Percentiles rank a stretch among this genome's conserved stretches.
Evolutionary conservation across 208 protist species (phyloP).

Genomic region (Leishmania braziliensis): DNA sequence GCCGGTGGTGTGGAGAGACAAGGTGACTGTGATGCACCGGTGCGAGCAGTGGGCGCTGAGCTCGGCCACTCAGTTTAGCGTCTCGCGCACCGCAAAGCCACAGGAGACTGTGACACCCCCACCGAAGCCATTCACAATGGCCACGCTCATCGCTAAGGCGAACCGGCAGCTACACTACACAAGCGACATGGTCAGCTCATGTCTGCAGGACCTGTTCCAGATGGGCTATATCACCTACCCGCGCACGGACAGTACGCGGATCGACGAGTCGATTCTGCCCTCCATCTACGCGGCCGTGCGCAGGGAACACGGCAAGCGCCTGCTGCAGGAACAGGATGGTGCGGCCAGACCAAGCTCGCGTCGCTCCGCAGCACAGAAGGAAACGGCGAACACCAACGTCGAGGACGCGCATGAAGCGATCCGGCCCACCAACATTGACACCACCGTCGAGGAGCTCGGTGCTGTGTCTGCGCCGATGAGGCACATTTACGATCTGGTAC

Average conservation of each 20-base stretch:
- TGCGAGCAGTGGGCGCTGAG: constrained; percentile 41
- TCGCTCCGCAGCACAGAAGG: constrained; percentile 39
- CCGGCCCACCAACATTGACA: constrained; percentile 83
- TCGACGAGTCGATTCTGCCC: constrained; percentile 94
- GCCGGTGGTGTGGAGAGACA: constrained; percentile 42
- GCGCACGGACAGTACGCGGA: constrained; percentile 87
- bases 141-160: constrained; percentile 82
- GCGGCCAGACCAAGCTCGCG: background rate
- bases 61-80: constrained; percentile 26
- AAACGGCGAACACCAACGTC: constrained; percentile 55
- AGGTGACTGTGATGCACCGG: constrained; percentile 27
- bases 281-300: constrained; percentile 98
- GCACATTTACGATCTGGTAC: constrained; percentile 84
- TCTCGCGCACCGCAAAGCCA: constrained; percentile 32
- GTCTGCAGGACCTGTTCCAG: constrained; percentile 89
- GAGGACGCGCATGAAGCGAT: constrained; percentile 93
- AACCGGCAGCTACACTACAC: constrained; percentile 85
- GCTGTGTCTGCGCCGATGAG: constrained; percentile 53
- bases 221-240: constrained; percentile 92
- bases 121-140: constrained; percentile 90
- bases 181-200: constrained; percentile 76
- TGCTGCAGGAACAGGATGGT: constrained; percentile 90
- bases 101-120: constrained; percentile 43
- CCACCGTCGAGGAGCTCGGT: constrained; percentile 61
- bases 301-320: constrained; percentile 96